Base-by-base conservation (phyloP, 139 green algal species). In the Chlamydomonas schloesseri region DNA sequence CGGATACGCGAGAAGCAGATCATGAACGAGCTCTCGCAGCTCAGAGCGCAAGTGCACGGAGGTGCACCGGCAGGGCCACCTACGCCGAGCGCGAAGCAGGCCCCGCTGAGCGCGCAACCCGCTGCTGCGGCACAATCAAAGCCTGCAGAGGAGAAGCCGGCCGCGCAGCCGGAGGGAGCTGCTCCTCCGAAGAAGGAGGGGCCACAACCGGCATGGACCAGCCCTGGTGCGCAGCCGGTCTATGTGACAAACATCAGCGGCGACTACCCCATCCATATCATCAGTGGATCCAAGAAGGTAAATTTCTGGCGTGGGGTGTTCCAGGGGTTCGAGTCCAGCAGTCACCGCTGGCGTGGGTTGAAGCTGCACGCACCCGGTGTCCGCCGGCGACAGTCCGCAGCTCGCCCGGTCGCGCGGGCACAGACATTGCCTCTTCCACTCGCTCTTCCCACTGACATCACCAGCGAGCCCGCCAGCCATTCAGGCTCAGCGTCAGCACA, bases 1-100 rank as follows among this genome's bases (percentile, higher is more conserved):
- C 71, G 89, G 8, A 74, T 92, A 26, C 67, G 84, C 17, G 84
- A 92, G 34, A 86, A 87, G 75, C 71, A 84, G 65, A 42, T 92
- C 28, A 71, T 87, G 42, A 71, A 78, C 36, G 83, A 92, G 34
- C 71, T 91, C 6, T 46, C 82, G 67, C 33, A 62, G 14, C 58
- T 92, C 26, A 77, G 86, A 31, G 68, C 83, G 23, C 58, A 92
- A n/a, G 77, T 91, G 37, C 84, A 89, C 47, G 60, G 50, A 0
- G 28, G 42, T 3, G 55, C 37, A 70, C 31, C 53, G 0, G 71
- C n/a, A 11, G 36, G 37, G 4, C 53, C 37, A 13, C 73, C 73
- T 31, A 14, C 11, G 15, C 20, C 68, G 18, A 47, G 71, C 31
- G 58, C 15, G 42, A 29, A 53, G 36, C 60, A 46, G 37, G 33